phyloP scores from a whole-genome alignment of 805 yeast genomes.

The Blastobotrys robertii region DNA sequence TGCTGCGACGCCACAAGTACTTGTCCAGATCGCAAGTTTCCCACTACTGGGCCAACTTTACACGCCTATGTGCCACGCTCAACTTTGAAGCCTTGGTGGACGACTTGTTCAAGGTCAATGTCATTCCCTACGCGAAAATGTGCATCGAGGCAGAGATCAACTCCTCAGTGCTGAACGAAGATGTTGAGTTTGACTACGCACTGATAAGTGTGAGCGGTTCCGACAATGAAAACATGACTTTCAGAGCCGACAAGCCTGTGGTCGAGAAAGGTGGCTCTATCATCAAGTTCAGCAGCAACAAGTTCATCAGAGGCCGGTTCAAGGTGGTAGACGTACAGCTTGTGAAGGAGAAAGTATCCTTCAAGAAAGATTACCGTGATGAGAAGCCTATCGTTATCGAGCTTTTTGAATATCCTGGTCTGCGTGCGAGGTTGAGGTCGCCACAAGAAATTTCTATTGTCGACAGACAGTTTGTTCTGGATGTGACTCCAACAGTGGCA shows the following conservation, averaged over 20 bases:
- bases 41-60: slow-evolving; percentile 15
- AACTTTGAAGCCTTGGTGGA: slow-evolving; percentile 25
- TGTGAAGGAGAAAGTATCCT: slow-evolving; percentile 19
- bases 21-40: slow-evolving; percentile 14
- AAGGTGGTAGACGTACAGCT: slow-evolving; percentile 22
- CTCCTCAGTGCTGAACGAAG: slow-evolving; percentile 3
- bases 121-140: slow-evolving; percentile 27
- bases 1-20: slow-evolving; percentile 18
- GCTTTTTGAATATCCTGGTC: slow-evolving; percentile 18
- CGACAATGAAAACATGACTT: slow-evolving; percentile 7
- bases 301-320: slow-evolving; percentile 31
- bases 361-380: slow-evolving; percentile 18
- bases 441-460: slow-evolving; percentile 11
- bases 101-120: slow-evolving; percentile 29
- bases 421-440: slow-evolving; percentile 17
- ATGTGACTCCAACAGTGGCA: slow-evolving; percentile 4
- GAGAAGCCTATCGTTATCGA: slow-evolving; percentile 5
- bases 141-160: slow-evolving; percentile 5
- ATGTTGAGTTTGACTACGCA: slow-evolving; percentile 7
- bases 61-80: slow-evolving; percentile 13
- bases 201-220: slow-evolving; percentile 1
- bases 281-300: slow-evolving; percentile 20
- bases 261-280: slow-evolving; percentile 7
- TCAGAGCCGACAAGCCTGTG: slow-evolving; percentile 8
- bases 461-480: slow-evolving; percentile 14